phyloP scores from a whole-genome alignment of 1,284 basidiomycete genomes.

The Gymnopus androsaceus region DNA sequence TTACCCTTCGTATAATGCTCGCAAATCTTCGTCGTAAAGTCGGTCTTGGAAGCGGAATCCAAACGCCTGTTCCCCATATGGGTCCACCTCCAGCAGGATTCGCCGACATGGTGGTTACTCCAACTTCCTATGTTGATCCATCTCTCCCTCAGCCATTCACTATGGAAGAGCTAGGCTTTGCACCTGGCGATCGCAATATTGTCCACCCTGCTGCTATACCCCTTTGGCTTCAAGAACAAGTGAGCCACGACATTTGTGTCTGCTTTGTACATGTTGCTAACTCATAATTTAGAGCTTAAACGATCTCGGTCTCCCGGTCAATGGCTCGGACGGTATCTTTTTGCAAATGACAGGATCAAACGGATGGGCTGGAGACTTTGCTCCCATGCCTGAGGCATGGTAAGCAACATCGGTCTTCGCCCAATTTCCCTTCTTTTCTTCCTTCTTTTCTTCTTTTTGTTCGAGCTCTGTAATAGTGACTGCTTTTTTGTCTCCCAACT shows the following conservation, averaged over 20 bases:
- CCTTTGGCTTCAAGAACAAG: constrained; percentile 81
- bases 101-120: constrained; percentile 57
- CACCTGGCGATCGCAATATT: constrained; percentile 46
- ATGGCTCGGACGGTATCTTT: constrained; percentile 88
- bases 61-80: constrained; percentile 48
- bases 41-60: constrained; percentile 61
- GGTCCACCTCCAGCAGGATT: constrained; percentile 45
- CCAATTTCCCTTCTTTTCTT: neutral
- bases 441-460: neutral
- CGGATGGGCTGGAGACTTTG: constrained; percentile 75
- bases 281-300: constrained; percentile 64
- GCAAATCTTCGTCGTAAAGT: constrained; percentile 86
- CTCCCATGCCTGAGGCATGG: constrained; percentile 71
- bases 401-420: constrained; percentile 5
- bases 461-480: constrained; percentile 1
- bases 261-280: neutral
- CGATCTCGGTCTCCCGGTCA: constrained; percentile 85
- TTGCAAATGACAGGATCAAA: constrained; percentile 69
- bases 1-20: constrained; percentile 89
- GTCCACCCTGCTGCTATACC: constrained; percentile 81
- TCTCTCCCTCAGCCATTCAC: constrained; percentile 67
- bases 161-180: constrained; percentile 80
- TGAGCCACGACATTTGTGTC: constrained; percentile 31
- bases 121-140: constrained; percentile 56
- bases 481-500: neutral